Evolutionary conservation across 345 rosid species (phyloP), one percentile per base, ranked within the genome.

Genomic region (Nephelium lappaceum): DNA sequence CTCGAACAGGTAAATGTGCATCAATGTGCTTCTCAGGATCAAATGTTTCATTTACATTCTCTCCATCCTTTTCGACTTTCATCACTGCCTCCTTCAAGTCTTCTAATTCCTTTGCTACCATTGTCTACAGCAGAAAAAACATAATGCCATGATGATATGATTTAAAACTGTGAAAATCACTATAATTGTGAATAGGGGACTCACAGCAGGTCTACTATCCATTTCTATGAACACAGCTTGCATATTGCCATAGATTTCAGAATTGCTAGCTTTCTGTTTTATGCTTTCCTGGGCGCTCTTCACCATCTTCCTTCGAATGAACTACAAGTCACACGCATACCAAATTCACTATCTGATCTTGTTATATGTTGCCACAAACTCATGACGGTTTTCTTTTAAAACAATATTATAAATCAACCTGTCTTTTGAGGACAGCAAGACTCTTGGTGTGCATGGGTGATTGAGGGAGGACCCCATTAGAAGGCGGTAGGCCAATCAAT

Each of bases 1-100:
- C 97, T 66, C 94, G 82, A 68, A 90, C 93, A 6, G 98, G 98
- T 84, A 94, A 88, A 90, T 82, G 87, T 4, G 90, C 92, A 57
- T 94, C 98, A 8, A 94, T 83, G 63, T 92, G 96, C 86, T 90
- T 92, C 85, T 91, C 97, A 5, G 93, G 98, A 80, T 92, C 94
- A 71, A 91, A 91, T 67, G 78, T 70, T 57, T 42, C 83, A 39
- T 81, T 80, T 4, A 55, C 19, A 9, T 76, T 70, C 47, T 77
- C 80, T 67, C 83, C 88, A 15, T 84, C 57, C 10, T 75, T 81
- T 21, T 81, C 87, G 9, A 76, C 81, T 71, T 88, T 88, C 86
- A 88, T 78, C 23, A 94, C 90, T 60, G 88, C 94, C 65, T 92
- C 91, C 86, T 92, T 94, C 66, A 94, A 83, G 76, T 90, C 89